Conservation (phyloP, 306 rosid species). For the Quercus glauca region DNA sequence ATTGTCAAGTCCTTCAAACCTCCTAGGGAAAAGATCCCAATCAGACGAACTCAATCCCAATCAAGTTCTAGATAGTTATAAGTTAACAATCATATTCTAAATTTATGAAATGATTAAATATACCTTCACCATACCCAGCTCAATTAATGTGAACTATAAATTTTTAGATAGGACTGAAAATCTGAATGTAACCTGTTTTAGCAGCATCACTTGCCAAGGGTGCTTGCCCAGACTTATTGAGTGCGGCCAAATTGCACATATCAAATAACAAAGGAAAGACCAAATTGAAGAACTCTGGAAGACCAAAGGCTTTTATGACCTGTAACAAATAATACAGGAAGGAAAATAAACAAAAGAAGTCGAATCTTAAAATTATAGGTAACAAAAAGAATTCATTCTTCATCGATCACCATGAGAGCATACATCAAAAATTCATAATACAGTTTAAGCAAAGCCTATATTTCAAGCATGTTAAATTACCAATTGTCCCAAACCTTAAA, state of each 20-base stretch:
- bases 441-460: not conserved
- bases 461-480: not conserved
- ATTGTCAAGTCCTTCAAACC: not conserved
- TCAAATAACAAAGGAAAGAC: conserved; percentile 70
- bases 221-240: conserved; percentile 41
- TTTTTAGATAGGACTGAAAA: not conserved
- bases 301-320: conserved; percentile 84
- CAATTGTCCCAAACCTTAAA: no score
- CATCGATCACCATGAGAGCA: not conserved
- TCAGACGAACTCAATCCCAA: not conserved
- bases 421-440: not conserved
- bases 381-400: not conserved
- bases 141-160: not conserved
- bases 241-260: conserved; percentile 43
- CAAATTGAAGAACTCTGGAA: conserved; percentile 70
- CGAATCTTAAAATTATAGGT: not conserved
- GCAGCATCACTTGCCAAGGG: conserved; percentile 41
- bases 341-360: conserved; percentile 13
- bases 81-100: not conserved
- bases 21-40: not conserved
- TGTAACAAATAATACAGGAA: conserved; percentile 35
- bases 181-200: conserved; percentile 55
- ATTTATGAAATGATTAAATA: not conserved
- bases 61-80: not conserved
- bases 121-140: not conserved